Conservation (phyloP, 106 monocot species). For the Xerophyta viscosa region DNA sequence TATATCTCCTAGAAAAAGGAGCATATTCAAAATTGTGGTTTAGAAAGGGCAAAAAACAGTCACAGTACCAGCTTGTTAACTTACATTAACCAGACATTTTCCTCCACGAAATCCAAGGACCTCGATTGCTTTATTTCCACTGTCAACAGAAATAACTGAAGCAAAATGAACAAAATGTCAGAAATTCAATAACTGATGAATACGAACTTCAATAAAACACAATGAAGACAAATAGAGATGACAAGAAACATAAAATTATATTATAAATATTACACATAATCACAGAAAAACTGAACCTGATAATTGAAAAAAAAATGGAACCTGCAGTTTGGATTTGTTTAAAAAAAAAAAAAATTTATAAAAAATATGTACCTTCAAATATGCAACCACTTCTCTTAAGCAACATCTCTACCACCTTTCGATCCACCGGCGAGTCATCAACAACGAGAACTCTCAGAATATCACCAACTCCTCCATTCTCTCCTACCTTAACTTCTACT, state of each 20-base stretch:
- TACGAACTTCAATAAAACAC: too few species aligned
- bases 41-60: too few species aligned
- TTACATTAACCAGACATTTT: too few species aligned
- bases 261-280: too few species aligned
- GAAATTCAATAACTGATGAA: not conserved
- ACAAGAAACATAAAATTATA: not conserved
- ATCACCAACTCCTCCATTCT: slow-evolving; percentile 9
- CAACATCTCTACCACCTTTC: slow-evolving; percentile 28
- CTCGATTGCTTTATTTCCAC: slow-evolving; percentile 24
- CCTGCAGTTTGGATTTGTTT: too few species aligned
- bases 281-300: too few species aligned
- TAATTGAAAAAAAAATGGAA: too few species aligned
- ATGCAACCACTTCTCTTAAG: slow-evolving; percentile 13
- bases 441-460: slow-evolving; percentile 34
- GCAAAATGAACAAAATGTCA: too few species aligned
- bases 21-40: too few species aligned
- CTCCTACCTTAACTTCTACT: slow-evolving; percentile 3
- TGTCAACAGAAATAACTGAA: slow-evolving; percentile 22
- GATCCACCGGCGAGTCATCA: slow-evolving; percentile 29
- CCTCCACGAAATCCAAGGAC: slow-evolving; percentile 3
- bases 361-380: slow-evolving; percentile 16
- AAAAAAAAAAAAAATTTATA: too few species aligned
- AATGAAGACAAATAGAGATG: not conserved
- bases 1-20: too few species aligned
- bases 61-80: too few species aligned